Evolutionary conservation across 2,329 filamentous ascomycete species (phyloP), one percentile per base, ranked within the genome.

Genomic region (Aspergillus melleus): DNA sequence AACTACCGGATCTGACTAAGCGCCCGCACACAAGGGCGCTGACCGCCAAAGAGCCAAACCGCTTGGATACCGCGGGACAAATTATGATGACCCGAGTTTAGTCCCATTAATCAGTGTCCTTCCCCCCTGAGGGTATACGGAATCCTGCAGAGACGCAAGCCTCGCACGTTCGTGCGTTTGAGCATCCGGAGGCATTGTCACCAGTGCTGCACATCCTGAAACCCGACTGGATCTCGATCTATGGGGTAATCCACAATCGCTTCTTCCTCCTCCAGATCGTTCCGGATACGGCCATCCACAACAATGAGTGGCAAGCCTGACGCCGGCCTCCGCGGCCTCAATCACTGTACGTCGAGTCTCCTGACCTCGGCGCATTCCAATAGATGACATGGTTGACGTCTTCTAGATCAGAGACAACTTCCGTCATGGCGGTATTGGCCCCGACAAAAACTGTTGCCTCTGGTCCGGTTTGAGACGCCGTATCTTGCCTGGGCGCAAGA

Each of bases 381-480:
- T 59, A 72, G 60, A 69, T n/a, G 36, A 16, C 61, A 32, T 19
- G 22, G 29, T 36, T 50, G 26, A 14, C 36, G 36, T 47, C 39
- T 53, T 59, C 50, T 71, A 96, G 92, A 96, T 78, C 92, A 90
- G 72, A 86, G 87, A 74, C 88, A 88, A 66, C 86, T 99, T 60
- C 93, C 95, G 57, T 77, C 77, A 84, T 98, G 95, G 95, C 89
- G 95, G 70, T 96, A 97, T 80, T 80, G 82, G 63, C 79, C 96
- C 67, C 91, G 95, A 74, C 89, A 96, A 75, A 82, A 81, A 68
- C 82, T 94, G 60, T 88, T 99, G 60, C 94, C 94, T 63, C 83
- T 98, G 60, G 88, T 98, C 58, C 88, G 95, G 74, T 93, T 89
- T 89, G 95, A 99, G 80, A 99, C 95, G 30, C 94, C 93, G 1